Base-by-base conservation (phyloP, 495 filamentous ascomycete species). In the Aspergillus saccharolyticus region DNA sequence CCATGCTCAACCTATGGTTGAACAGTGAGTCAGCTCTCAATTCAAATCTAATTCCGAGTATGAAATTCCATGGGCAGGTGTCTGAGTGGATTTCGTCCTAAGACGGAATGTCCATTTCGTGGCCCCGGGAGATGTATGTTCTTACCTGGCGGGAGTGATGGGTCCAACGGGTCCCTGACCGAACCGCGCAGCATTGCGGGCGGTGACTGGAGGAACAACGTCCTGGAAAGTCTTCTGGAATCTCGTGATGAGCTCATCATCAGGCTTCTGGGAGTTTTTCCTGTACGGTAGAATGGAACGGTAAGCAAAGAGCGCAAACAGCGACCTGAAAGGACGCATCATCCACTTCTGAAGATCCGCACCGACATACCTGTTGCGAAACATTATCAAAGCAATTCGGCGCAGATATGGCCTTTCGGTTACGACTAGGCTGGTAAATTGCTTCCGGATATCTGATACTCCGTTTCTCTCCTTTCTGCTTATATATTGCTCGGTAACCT, bases 261-360 rank as follows among this genome's bases (percentile, higher is more conserved):
- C 85, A 43, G 91, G 91, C 78, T 96, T 96, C 72, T 91, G 91
- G 45, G 88, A 84, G 64, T 85, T 91, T 63, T 84, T 89, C 63
- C 90, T 95, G 52, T 19, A 46, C 20, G 42, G 33, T 19, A 42
- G 42, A 47, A 53, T n/a, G 49, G 19, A 52, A 16, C 46, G 18
- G 54, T 63, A 22, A 63, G 57, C 45, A 52, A n/a, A 42, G 42
- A n/a, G 42, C 2, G 39, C 24, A 44, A 24, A 33, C 22, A 52
- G 54, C 55, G 14, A 15, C n/a, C 20, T 21, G 9, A 49, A 39
- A 39, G 45, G 33, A 42, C 42, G 33, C 43, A 49, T 25, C 28
- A 52, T 53, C 18, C 24, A 46, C 10, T 30, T 14, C 10, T 1
- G 12, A 18, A 9, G 10, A 15, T 39, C 21, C 46, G 47, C 52